A percentile compares a stretch with the other conserved stretches of the same genome.
Evolutionary conservation across 305 asterid genomes (phyloP).

Genomic region (Fraxinus ornus): DNA sequence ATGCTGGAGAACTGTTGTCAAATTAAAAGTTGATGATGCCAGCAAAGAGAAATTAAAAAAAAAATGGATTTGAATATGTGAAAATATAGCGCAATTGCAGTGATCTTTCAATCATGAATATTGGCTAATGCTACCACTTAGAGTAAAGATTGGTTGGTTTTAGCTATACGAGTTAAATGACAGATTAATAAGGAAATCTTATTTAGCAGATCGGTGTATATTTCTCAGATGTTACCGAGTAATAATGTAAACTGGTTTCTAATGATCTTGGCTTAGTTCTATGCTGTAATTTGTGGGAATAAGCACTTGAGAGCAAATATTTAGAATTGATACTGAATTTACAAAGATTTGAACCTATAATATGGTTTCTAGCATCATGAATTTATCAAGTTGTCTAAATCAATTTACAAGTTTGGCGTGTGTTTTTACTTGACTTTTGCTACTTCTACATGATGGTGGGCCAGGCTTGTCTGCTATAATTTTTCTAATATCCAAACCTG

Average conservation of each 20-base stretch:
- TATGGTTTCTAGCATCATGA: not conserved
- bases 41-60: not conserved
- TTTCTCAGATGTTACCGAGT: not conserved
- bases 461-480: not conserved
- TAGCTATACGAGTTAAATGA: not conserved
- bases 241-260: not conserved
- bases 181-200: not conserved
- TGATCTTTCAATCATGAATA: not conserved
- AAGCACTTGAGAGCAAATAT: not conserved
- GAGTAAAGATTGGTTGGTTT: not conserved
- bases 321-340: not conserved
- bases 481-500: not conserved
- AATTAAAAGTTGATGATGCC: conserved; percentile 6
- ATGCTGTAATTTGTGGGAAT: not conserved
- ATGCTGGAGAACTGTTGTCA: not conserved
- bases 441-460: not conserved
- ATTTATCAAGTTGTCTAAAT: not conserved
- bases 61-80: not conserved
- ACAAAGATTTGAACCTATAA: not conserved
- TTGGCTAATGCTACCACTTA: not conserved
- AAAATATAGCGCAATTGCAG: conserved; percentile 1
- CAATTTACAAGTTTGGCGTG: not conserved
- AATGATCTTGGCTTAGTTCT: not conserved
- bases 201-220: not conserved
- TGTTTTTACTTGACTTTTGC: not conserved